Conservation (phyloP, 192 early-diverging fungal species). For the Linnemannia zychae region DNA sequence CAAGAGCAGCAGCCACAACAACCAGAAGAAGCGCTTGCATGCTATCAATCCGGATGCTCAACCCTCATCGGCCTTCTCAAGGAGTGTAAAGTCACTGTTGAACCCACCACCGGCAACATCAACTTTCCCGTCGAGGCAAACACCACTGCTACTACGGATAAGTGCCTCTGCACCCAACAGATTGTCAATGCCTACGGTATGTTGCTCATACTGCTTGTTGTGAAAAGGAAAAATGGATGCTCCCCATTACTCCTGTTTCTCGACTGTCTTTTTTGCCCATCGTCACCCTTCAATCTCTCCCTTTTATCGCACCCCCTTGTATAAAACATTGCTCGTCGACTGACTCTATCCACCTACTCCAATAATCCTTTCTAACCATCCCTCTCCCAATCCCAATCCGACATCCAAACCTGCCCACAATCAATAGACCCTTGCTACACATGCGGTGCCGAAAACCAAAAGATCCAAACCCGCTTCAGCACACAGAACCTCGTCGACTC, state of each 20-base stretch:
- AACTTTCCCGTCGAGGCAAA: constrained; percentile 2
- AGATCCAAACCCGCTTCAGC: neutral
- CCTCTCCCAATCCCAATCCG: neutral
- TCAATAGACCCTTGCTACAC: constrained; percentile 6
- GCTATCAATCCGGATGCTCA: neutral
- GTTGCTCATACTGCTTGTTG: neutral
- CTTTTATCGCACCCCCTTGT: too few relatives aligned
- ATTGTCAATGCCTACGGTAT: constrained; percentile 14
- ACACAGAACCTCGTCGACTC: constrained; percentile 10
- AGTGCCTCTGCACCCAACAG: neutral
- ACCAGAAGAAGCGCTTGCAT: neutral
- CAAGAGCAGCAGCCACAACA: constrained; percentile 2
- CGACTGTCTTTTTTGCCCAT: neutral
- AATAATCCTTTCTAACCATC: neutral
- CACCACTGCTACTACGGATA: neutral
- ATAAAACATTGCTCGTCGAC: too few relatives aligned
- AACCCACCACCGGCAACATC: neutral
- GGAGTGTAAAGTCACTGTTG: constrained; percentile 1
- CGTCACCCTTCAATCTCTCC: too few relatives aligned
- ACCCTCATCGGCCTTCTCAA: neutral
- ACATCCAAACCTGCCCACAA: neutral
- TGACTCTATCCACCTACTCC: too few relatives aligned
- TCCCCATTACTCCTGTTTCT: neutral
- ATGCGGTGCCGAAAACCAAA: constrained; percentile 9
- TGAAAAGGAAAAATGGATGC: neutral